Evolutionary conservation across 345 rosid species (phyloP).

Genomic region (Murraya koenigii): DNA sequence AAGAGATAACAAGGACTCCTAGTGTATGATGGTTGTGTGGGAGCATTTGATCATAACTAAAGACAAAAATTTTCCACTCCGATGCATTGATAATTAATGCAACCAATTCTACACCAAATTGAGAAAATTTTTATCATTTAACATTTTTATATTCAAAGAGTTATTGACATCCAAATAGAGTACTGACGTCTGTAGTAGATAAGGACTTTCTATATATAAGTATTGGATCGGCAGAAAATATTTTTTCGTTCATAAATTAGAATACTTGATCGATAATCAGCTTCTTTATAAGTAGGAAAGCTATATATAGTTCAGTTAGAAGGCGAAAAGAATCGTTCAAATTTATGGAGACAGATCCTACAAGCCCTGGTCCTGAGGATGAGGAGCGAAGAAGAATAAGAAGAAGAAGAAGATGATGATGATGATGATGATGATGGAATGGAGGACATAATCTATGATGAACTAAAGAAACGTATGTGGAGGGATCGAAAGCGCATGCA

Average conservation of each 20-base stretch:
- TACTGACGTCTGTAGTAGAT: neutral
- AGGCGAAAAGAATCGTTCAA: neutral
- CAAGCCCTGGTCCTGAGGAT: neutral
- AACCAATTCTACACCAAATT: no score
- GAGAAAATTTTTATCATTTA: no score
- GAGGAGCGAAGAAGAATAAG: neutral
- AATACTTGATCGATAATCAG: neutral
- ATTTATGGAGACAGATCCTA: neutral
- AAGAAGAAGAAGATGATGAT: neutral
- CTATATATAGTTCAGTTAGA: neutral
- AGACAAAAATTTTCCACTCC: no score
- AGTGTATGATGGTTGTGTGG: no score
- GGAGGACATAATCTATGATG: constrained; percentile 45
- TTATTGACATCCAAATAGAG: no score
- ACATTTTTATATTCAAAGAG: neutral
- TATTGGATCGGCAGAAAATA: neutral
- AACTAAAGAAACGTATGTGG: constrained; percentile 65
- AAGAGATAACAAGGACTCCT: neutral
- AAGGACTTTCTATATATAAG: neutral
- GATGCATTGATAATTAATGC: no score
- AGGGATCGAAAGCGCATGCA: constrained; percentile 48
- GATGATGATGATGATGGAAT: neutral
- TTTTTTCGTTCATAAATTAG: no score
- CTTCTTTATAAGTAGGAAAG: neutral
- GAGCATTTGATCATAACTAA: no score